Conservation (phyloP, 2,329 filamentous ascomycete genomes). For the Bipolaris cookei region DNA sequence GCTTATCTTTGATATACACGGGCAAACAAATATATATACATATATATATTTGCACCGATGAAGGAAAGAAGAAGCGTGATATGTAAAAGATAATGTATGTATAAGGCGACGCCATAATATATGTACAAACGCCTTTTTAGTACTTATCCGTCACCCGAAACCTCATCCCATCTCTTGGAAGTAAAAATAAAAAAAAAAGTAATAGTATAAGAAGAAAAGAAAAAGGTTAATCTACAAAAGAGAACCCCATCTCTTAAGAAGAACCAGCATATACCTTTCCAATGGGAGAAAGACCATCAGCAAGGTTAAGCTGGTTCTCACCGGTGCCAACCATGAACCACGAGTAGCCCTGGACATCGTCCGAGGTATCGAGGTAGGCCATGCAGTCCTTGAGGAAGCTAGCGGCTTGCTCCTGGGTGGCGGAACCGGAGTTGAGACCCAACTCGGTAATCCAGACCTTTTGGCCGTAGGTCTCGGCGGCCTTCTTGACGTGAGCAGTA, state of each 20-base stretch:
- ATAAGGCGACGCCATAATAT: no score
- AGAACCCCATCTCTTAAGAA: constrained; percentile 7
- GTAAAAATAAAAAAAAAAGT: background rate
- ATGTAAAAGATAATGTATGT: no score
- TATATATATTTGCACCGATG: no score
- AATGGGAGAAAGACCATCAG: constrained; percentile 27
- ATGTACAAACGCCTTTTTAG: no score
- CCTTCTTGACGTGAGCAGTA: constrained; percentile 49
- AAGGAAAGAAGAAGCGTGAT: no score
- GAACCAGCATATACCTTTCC: constrained; percentile 37
- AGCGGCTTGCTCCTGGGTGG: constrained; percentile 35
- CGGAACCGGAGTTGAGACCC: constrained; percentile 41
- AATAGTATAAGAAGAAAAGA: background rate
- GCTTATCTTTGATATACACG: no score
- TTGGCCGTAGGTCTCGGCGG: constrained; percentile 36
- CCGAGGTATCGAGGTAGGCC: constrained; percentile 42
- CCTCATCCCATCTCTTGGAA: no score
- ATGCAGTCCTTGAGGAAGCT: constrained; percentile 46
- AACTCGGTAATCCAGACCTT: constrained; percentile 51
- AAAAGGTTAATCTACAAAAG: background rate
- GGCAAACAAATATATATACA: no score
- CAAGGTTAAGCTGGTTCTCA: constrained; percentile 40
- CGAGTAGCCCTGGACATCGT: constrained; percentile 44
- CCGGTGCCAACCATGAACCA: constrained; percentile 48
- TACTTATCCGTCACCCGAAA: no score